Evolutionary conservation across 148 eudicot genomes (phyloP), one percentile per base, ranked within the genome.

Genomic region (Cornus suecica): DNA sequence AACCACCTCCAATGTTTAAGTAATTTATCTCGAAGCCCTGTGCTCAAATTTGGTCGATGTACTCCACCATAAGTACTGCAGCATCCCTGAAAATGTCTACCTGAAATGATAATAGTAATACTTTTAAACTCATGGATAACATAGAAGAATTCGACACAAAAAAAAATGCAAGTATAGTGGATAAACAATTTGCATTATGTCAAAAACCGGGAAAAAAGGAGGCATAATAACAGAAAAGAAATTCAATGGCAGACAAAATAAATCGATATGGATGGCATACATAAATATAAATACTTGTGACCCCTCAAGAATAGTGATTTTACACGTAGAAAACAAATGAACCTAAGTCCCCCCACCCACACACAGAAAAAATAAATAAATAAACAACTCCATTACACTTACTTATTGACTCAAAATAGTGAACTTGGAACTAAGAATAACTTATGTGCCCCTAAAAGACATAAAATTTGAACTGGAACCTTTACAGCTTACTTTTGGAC

Each of bases 1-100:
- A 80, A 69, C 99, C 97, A 82, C 97, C 99, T 81, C 97, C 99
- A 66, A 95, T 95, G 80, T 93, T 95, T 75, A 95, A 87, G 83
- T 92, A 91, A 77, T 82, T 81, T 65, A 95, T 91, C 81, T 91
- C 88, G 61, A 95, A 95, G 31, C 99, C 97, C 82, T 95, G 97
- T 18, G 87, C 84, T 51, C 97, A 92, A 69, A 95, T 93, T 84
- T 95, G 82, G 58, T 91, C 97, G 22, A 95, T 88, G 79, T 79
- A 95, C 67, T 92, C 84, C 81, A 92, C 97, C 99, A 95, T 92
- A 81, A 92, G 86, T 22, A 84, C 90, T 71, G 97, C 99, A 75
- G 97, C 99, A 81, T 94, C 97, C 73, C 92, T 79, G 83, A 94
- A 94, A 80, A 94, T 89, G 80, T 92, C 96, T 15, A 95, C 97